Percentiles rank a stretch among this genome's conserved stretches.
Evolutionary conservation across 495 filamentous ascomycete genomes (phyloP).

Genomic region (Physcia stellaris): DNA sequence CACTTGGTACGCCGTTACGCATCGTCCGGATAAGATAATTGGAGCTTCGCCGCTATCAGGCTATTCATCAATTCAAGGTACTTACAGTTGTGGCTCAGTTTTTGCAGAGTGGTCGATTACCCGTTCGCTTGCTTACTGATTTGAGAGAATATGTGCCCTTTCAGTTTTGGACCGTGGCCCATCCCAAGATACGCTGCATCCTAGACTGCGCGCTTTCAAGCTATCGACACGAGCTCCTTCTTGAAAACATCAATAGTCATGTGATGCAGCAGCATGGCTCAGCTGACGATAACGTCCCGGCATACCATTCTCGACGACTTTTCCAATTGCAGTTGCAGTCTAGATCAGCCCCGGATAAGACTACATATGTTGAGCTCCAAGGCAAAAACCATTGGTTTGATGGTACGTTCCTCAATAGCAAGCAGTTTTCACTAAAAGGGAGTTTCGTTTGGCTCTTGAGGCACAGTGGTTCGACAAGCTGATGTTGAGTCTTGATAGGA

Average conservation of each 20-base stretch:
- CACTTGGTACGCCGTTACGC: slow-evolving; percentile 43
- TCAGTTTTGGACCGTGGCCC: slow-evolving; percentile 37
- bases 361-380: slow-evolving; percentile 37
- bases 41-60: slow-evolving; percentile 43
- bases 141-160: slow-evolving; percentile 45
- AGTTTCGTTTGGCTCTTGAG: too few relatives aligned
- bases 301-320: slow-evolving; percentile 42
- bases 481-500: too few relatives aligned
- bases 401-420: too few relatives aligned
- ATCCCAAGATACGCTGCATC: slow-evolving; percentile 31
- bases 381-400: slow-evolving; percentile 41
- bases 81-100: slow-evolving; percentile 1
- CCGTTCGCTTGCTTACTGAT: slow-evolving; percentile 4
- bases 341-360: slow-evolving; percentile 20
- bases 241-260: slow-evolving; percentile 39
- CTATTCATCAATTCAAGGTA: slow-evolving; percentile 46
- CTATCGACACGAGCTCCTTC: slow-evolving; percentile 41
- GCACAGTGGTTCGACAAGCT: too few relatives aligned
- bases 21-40: slow-evolving; percentile 42
- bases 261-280: slow-evolving; percentile 43
- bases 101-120: background rate
- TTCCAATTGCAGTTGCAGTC: slow-evolving; percentile 29
- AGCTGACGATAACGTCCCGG: slow-evolving; percentile 44
- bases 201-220: slow-evolving; percentile 32
- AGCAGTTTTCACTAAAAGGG: too few relatives aligned